Conservation (phyloP, 768 basidiomycete species). For the Boletus patriciae region DNA sequence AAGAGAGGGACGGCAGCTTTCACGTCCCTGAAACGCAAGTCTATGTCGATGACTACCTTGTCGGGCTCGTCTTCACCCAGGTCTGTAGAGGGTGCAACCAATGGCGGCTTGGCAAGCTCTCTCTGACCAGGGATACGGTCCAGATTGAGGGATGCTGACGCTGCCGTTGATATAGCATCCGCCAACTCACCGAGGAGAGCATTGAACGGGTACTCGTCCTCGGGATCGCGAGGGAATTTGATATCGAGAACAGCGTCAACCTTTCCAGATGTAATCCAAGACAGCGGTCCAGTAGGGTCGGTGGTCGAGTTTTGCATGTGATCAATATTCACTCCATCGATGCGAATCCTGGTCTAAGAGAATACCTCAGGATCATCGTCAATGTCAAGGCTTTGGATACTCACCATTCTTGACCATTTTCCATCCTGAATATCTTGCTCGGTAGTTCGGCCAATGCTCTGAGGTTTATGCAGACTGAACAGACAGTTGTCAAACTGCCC, state of each 20-base stretch:
- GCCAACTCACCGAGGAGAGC: slow-evolving; percentile 88
- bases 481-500: slow-evolving; percentile 98
- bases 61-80: slow-evolving; percentile 30
- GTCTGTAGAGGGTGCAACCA: slow-evolving; percentile 64
- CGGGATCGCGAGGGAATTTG: slow-evolving; percentile 87
- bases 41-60: slow-evolving; percentile 81
- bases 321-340: slow-evolving; percentile 96
- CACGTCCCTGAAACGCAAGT: slow-evolving; percentile 90
- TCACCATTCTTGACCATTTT: slow-evolving; percentile 86
- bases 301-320: slow-evolving; percentile 86
- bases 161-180: slow-evolving; percentile 73
- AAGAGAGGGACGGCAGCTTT: slow-evolving; percentile 95
- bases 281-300: slow-evolving; percentile 77
- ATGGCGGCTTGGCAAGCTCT: slow-evolving; percentile 81
- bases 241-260: slow-evolving; percentile 97
- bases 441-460: slow-evolving; percentile 89
- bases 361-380: background rate
- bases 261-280: slow-evolving; percentile 97
- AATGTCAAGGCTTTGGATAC: slow-evolving; percentile 18
- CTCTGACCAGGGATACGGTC: slow-evolving; percentile 84
- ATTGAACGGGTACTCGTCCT: slow-evolving; percentile 67
- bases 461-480: slow-evolving; percentile 94
- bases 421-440: slow-evolving; percentile 82
- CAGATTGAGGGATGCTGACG: slow-evolving; percentile 46
- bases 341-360: slow-evolving; percentile 84